Evolutionary conservation across 2,329 filamentous ascomycete genomes (phyloP).

Genomic region (Fusarium protoensiforme): DNA sequence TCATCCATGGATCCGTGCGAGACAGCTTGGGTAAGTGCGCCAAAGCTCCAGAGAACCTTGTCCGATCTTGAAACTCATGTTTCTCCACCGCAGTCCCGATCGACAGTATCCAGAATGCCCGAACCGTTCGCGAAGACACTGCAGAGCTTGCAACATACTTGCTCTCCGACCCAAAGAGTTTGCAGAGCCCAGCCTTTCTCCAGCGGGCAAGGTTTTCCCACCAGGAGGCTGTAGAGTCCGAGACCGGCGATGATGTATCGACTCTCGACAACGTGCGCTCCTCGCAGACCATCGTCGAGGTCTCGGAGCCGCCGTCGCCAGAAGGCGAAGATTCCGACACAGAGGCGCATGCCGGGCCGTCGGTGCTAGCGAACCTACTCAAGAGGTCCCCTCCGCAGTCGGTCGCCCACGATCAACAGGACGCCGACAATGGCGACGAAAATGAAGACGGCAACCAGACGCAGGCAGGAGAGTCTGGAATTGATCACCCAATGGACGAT

Average conservation of each 20-base stretch:
- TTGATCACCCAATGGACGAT: conserved; percentile 24
- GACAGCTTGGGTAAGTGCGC: conserved; percentile 64
- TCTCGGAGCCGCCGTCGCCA: conserved; percentile 60
- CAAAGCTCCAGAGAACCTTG: background rate
- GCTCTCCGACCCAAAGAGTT: conserved; percentile 70
- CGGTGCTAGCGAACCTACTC: conserved; percentile 62
- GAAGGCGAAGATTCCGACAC: conserved; percentile 23
- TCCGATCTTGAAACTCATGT: background rate
- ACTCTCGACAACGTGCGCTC: conserved; percentile 39
- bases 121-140: conserved; percentile 85
- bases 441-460: conserved; percentile 12
- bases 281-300: conserved; percentile 68
- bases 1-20: conserved; percentile 73
- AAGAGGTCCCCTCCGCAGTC: conserved; percentile 60
- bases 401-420: conserved; percentile 31
- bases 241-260: conserved; percentile 35
- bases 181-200: conserved; percentile 60
- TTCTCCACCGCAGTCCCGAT: conserved; percentile 55
- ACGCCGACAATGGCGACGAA: conserved; percentile 12
- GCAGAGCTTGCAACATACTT: conserved; percentile 87
- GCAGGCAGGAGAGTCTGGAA: conserved; percentile 16
- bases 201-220: conserved; percentile 46
- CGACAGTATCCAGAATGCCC: conserved; percentile 80
- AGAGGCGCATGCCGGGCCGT: conserved; percentile 46
- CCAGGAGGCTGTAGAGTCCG: conserved; percentile 42